Evolutionary conservation across 164 flowering plant genomes (phyloP), one percentile per base, ranked within the genome.

Genomic region (Liquidambar formosana): DNA sequence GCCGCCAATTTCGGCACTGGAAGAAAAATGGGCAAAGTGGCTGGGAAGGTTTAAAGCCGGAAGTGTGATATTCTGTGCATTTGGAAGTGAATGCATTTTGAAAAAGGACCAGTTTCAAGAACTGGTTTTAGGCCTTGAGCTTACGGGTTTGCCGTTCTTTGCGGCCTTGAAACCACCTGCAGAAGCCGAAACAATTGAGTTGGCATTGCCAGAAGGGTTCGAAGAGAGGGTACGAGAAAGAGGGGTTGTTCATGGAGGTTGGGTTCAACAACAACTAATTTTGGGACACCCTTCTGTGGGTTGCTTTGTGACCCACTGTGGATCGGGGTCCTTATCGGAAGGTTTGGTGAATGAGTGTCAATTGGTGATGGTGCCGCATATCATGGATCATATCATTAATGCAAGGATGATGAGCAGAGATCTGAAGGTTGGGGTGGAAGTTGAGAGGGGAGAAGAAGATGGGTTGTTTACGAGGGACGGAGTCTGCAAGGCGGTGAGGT

Each of bases 231-330:
- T 66, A 1, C 12, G 25, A 21, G 76, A 72, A 11, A 69, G 75
- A 53, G 86, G 86, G 10, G 46, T 77, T 1, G 80, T 83, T 21
- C 51, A 69, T 51, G 81, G 78, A 5, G 82, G 76, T 5, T 83
- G 86, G 86, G 72, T 83, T 26, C 80, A 78, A 60, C 82, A 80
- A 18, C 80, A 74, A 38, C 63, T 71, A 28, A 75, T 84, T 0
- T 23, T 86, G 60, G 65, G 46, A 4, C 91, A 85, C 72, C 75
- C 80, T 0, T 73, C 81, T 0, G 76, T 86, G 4, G 85, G 93
- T 14, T 86, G 90, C 63, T 84, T 83, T 48, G 82, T 88, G 64
- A 84, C 79, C 1, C 89, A 88, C 38, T 80, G 88, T 28, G 92
- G 92, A 16, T 75, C 59, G 8, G 80, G 83, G 27, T 86, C 92